These are phyloP conservation scores for Mesembryanthemum crystallinum DNA, from an alignment of 148 eudicot species.

Conservation along the genomic window DNA sequence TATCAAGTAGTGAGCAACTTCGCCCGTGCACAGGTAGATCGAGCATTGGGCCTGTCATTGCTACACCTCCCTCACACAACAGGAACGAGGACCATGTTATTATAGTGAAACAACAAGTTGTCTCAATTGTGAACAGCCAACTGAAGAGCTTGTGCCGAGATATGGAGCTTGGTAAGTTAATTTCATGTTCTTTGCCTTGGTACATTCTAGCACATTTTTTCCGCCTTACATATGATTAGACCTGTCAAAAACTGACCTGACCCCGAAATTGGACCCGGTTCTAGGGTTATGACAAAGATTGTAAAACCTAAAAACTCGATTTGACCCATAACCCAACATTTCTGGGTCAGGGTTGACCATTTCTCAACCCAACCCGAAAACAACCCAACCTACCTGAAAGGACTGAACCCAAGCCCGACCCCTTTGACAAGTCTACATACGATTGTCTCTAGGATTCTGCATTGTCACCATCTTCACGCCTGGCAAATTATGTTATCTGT, in stretches of 20 bases:
- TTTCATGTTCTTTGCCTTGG: neutral
- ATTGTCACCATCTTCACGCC: neutral
- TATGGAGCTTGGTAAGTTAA: constrained; percentile 41
- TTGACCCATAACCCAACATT: too few species aligned
- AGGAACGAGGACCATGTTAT: constrained; percentile 40
- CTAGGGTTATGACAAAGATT: too few species aligned
- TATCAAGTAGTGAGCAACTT: constrained; percentile 36
- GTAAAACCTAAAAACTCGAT: too few species aligned
- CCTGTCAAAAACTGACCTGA: too few species aligned
- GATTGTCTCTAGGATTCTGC: neutral
- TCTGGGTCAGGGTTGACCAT: too few species aligned
- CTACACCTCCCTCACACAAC: constrained; percentile 28
- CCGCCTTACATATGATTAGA: neutral
- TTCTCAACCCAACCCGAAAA: too few species aligned
- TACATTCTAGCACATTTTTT: constrained; percentile 6
- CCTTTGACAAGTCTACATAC: too few species aligned
- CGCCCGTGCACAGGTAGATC: constrained; percentile 55
- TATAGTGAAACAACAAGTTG: constrained; percentile 41
- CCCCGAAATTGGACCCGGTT: too few species aligned
- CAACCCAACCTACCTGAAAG: too few species aligned
- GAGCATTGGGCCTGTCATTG: constrained; percentile 33
- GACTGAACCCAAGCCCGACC: too few species aligned
- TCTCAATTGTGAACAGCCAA: constrained; percentile 40
- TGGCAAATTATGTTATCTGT: neutral
- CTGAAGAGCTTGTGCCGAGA: constrained; percentile 40